Base-by-base conservation (phyloP, 306 rosid genomes). In the Lablab purpureus region DNA sequence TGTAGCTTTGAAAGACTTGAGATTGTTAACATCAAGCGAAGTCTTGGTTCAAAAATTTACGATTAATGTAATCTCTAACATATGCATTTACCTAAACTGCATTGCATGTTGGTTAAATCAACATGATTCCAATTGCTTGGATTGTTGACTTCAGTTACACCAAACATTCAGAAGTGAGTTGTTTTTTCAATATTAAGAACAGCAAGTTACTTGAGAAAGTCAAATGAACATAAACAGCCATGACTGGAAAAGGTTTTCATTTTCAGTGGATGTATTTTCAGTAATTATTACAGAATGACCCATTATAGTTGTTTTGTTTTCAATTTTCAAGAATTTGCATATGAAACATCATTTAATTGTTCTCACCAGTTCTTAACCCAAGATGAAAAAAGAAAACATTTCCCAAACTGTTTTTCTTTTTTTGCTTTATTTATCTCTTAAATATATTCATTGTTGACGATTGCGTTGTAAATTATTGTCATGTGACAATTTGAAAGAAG, bases 1-100 rank as follows among this genome's bases (percentile, higher is more conserved):
- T n/a, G n/a, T n/a, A n/a, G n/a, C n/a, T n/a, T n/a, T n/a, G n/a
- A 41, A 25, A 71, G 18, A 56, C 41, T 28, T 27, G 43, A 52
- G 76, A 14, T 58, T 69, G 36, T 27, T 18, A 23, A 79, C 73
- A 63, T 40, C 40, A 28, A 58, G 12, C 41, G 28, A 27, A 27
- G 28, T 27, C 28, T 27, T 27, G 28, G 28, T 27, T 54, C 3
- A 45, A 45, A 45, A 45, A n/a, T 12, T 1, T 40, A 27, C 9
- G 1, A 40, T 23, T 47, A 21, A 51, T 6, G 43, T 51, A 34
- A 50, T 56, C 72, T 63, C 43, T 60, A 14, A 41, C 45, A 6
- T n/a, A 6, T n/a, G 60, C 18, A 60, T 60, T 60, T 45, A n/a
- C 28, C 47, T 17, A 52, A 19, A 72, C 34, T 25, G 19, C 43